These are phyloP conservation scores for Daedaleopsis sinensis DNA, from an alignment of 768 basidiomycete species.

Conservation along the genomic window DNA sequence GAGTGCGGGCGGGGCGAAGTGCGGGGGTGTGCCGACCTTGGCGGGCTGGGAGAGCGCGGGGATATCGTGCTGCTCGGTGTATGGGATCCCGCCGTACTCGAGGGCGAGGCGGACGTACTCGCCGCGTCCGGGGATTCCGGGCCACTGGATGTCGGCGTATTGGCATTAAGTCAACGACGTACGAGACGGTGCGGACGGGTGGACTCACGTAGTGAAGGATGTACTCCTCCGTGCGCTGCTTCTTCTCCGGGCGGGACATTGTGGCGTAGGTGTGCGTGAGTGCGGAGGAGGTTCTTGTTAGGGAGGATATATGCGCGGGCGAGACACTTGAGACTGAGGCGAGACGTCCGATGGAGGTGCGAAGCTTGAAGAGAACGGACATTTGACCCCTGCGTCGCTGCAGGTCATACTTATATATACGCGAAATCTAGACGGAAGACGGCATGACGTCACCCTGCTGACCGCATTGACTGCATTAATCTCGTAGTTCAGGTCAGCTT, in stretches of 20 bases:
- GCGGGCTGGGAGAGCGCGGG: conserved; percentile 23
- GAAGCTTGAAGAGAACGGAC: neutral
- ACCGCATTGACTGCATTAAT: too few species aligned
- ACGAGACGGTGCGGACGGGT: neutral
- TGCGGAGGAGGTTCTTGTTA: neutral
- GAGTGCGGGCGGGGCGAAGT: conserved; percentile 47
- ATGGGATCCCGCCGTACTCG: conserved; percentile 39
- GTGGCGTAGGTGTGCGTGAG: neutral
- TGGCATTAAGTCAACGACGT: neutral
- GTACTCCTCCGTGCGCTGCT: conserved; percentile 21
- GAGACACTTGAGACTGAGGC: neutral
- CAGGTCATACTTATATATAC: too few species aligned
- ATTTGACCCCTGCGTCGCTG: too few species aligned
- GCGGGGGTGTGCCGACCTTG: conserved; percentile 30
- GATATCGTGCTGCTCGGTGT: conserved; percentile 30
- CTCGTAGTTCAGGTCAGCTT: too few species aligned
- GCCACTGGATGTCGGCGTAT: conserved; percentile 27
- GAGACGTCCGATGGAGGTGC: neutral
- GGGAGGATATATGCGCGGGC: neutral
- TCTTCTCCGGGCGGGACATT: conserved; percentile 22
- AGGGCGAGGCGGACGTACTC: conserved; percentile 43
- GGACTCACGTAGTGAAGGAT: conserved; percentile 30
- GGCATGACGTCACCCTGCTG: too few species aligned
- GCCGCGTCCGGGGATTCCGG: conserved; percentile 40
- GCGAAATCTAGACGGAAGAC: too few species aligned